Evolutionary conservation across 495 filamentous ascomycete genomes (phyloP), one percentile per base, ranked within the genome.

Genomic region (Lophiostoma macrostomum): DNA sequence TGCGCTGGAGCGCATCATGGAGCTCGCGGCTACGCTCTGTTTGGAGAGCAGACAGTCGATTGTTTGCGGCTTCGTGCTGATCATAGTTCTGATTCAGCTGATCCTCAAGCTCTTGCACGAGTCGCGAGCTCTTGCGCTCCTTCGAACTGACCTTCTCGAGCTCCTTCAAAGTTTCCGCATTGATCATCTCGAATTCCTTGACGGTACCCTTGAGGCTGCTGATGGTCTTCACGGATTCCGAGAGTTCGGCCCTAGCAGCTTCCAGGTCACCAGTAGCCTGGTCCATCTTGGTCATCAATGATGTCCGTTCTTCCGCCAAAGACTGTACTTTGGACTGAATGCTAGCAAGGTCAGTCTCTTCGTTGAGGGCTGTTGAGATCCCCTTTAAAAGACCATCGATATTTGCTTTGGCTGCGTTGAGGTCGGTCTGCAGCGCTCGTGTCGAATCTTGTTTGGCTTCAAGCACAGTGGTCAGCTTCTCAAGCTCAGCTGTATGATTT

Each of bases 21-120:
- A 85, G 58, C 53, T 85, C 75, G 16, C 71, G 70, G 50, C 80
- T 79, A 5, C 81, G 79, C 67, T 88, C 86, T n/a, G 76, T 76
- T 56, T 88, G 80, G n/a, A 88, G 57, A 1, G 67, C 63, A 65
- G 87, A 85, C 11, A 88, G 70, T 61, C 91, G 87, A 68, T 88
- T 91, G 7, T 79, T 79, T n/a, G 81, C 73, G 55, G 74, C 76
- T 66, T 95, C 87, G 58, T 91, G 89, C 64, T 95, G 88, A 51
- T 98, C 93, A 67, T 86, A 98, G 70, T 88, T 96, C 65, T 76
- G 88, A 55, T 87, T 85, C n/a, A 99, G 81, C 63, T 99, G 91
- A 54, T 99, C 90, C 68, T 99, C 93, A 14, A 99, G 83, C 70
- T 97, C 93, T 64, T 96, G 90, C 6, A 97, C 86, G 7, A 99